Conservation (phyloP, 2,329 filamentous ascomycete genomes). For the Nakataea oryzae region DNA sequence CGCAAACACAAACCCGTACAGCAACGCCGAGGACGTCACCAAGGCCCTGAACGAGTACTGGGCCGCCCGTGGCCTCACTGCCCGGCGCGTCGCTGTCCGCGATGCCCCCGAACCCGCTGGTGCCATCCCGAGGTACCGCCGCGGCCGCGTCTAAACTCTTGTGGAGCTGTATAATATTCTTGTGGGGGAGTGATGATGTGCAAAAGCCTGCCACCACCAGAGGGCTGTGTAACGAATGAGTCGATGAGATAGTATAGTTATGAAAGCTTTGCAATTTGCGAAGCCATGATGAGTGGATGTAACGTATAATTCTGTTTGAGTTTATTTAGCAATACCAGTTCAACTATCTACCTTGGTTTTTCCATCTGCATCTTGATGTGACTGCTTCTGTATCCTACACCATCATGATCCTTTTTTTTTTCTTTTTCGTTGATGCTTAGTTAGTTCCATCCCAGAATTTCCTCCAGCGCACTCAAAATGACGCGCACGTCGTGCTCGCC, state of each 20-base stretch:
- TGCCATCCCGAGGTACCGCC: neutral
- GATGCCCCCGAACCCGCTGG: neutral
- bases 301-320: too few relatives aligned
- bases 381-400: too few relatives aligned
- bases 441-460: neutral
- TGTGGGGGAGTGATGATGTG: too few relatives aligned
- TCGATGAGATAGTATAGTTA: too few relatives aligned
- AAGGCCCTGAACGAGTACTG: slow-evolving; percentile 17
- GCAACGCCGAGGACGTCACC: slow-evolving; percentile 9
- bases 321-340: too few relatives aligned
- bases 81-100: neutral
- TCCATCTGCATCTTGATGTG: too few relatives aligned
- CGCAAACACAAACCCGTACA: slow-evolving; percentile 16
- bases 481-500: neutral
- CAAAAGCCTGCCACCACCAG: too few relatives aligned
- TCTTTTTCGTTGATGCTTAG: neutral
- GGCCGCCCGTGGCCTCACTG: slow-evolving; percentile 8
- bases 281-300: too few relatives aligned
- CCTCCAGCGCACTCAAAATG: neutral
- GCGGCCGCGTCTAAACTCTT: neutral
- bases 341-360: too few relatives aligned
- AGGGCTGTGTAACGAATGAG: too few relatives aligned
- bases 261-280: too few relatives aligned
- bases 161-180: neutral
- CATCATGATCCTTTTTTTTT: too few relatives aligned